Evolutionary conservation across 805 yeast species (phyloP).

Genomic region (Cyberlindnera galapagoensis): DNA sequence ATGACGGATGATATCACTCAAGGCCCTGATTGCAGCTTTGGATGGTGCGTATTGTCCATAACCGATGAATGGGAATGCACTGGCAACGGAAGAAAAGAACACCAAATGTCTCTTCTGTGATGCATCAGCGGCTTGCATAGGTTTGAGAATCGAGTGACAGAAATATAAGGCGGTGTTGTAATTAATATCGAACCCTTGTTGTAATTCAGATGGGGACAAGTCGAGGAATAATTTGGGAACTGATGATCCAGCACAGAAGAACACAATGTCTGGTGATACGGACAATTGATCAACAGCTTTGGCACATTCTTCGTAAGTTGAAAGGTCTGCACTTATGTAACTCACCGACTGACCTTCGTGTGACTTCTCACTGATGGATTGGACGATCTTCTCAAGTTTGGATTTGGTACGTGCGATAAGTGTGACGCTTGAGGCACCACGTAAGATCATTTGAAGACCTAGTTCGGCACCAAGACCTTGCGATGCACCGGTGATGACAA

Average conservation of each 20-base stretch:
- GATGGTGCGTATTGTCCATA: constrained; percentile 87
- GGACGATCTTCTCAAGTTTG: constrained; percentile 46
- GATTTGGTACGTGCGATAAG: constrained; percentile 72
- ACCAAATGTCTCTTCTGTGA: constrained; percentile 42
- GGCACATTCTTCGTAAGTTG: constrained; percentile 45
- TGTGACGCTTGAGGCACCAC: constrained; percentile 60
- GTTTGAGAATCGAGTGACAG: constrained; percentile 56
- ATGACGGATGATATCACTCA: constrained; percentile 75
- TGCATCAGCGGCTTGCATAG: constrained; percentile 18
- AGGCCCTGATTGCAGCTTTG: constrained; percentile 73
- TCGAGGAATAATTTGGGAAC: constrained; percentile 74
- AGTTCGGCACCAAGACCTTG: constrained; percentile 88
- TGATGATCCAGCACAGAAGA: constrained; percentile 87
- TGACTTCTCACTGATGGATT: constrained; percentile 31
- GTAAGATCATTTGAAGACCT: constrained; percentile 48
- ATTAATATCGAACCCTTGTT: constrained; percentile 57
- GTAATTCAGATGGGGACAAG: constrained; percentile 49
- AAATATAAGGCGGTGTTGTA: constrained; percentile 69
- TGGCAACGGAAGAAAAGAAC: constrained; percentile 69
- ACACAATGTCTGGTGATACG: constrained; percentile 57
- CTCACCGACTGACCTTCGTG: constrained; percentile 15
- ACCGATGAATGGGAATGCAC: constrained; percentile 85
- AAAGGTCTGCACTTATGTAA: constrained; percentile 59
- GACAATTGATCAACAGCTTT: constrained; percentile 34
- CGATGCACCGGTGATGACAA: constrained; percentile 86